phyloP scores from a whole-genome alignment of 192 early-diverging fungal genomes.

The Backusella sp. region DNA sequence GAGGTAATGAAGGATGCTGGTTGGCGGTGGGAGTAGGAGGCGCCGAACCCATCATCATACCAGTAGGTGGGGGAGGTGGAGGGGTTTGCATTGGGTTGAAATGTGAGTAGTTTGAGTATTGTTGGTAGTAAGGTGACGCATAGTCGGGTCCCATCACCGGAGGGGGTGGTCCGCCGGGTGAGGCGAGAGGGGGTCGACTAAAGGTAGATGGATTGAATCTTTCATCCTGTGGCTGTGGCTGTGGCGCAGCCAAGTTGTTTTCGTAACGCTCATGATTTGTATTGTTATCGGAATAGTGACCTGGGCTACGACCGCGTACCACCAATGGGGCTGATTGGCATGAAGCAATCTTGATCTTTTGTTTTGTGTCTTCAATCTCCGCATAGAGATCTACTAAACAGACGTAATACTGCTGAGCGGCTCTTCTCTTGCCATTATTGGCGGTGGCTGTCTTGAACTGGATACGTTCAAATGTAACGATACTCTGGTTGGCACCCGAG shows the following conservation, averaged over 20 bases:
- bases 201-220: constrained; percentile 19
- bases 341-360: constrained; percentile 57
- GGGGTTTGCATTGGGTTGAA: background rate
- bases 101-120: constrained; percentile 9
- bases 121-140: constrained; percentile 17
- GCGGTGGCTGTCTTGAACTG: constrained; percentile 98
- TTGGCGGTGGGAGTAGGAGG: constrained; percentile 27
- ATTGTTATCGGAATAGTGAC: constrained; percentile 80
- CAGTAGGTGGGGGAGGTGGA: background rate
- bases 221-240: constrained; percentile 9
- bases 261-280: constrained; percentile 17
- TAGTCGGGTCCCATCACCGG: constrained; percentile 19
- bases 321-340: constrained; percentile 80
- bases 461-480: constrained; percentile 85
- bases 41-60: constrained; percentile 26
- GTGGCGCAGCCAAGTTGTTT: background rate
- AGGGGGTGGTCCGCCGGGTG: background rate
- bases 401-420: constrained; percentile 95
- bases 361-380: constrained; percentile 59
- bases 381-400: constrained; percentile 78
- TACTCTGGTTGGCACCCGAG: constrained; percentile 26
- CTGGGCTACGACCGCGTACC: constrained; percentile 90
- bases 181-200: constrained; percentile 1
- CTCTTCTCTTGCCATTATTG: constrained; percentile 91
- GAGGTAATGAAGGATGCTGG: background rate